Evolutionary conservation across 176 grass and related monocot species (phyloP).

Genomic region (Dactylis glomerata): DNA sequence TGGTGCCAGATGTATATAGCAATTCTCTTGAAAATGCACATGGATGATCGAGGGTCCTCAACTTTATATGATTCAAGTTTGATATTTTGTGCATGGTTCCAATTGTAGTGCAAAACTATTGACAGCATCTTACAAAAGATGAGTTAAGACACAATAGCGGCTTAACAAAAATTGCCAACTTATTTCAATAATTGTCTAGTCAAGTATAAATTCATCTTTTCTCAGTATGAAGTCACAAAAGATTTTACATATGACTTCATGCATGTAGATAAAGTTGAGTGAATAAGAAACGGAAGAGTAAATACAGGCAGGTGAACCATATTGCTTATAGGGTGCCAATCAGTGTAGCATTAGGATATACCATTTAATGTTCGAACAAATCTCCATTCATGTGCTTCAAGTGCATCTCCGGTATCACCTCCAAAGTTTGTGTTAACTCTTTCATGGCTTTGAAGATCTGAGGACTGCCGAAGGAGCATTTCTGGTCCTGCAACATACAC

Average conservation of each 20-base stretch:
- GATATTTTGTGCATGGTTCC: slow-evolving; percentile 2
- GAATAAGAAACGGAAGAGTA: background rate
- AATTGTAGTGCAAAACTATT: slow-evolving; percentile 20
- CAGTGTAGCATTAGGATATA: slow-evolving; percentile 27
- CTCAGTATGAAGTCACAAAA: background rate
- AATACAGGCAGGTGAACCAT: slow-evolving; percentile 26
- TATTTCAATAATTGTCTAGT: background rate
- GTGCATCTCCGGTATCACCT: slow-evolving; percentile 67
- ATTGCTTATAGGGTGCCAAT: background rate
- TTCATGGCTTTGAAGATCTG: slow-evolving; percentile 46
- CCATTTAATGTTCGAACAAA: slow-evolving; percentile 84
- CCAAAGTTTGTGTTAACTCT: slow-evolving; percentile 49
- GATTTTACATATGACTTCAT: slow-evolving; percentile 5
- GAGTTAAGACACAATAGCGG: background rate
- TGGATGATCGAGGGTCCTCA: background rate
- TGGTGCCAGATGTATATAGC: background rate
- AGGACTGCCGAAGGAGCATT: slow-evolving; percentile 74
- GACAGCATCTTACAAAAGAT: slow-evolving; percentile 5
- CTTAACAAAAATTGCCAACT: background rate
- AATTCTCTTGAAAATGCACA: background rate
- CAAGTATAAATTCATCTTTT: background rate
- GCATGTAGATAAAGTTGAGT: background rate
- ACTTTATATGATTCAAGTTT: slow-evolving; percentile 5
- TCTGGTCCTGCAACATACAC: slow-evolving; percentile 71
- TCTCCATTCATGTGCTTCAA: slow-evolving; percentile 90